Conservation (phyloP, 2,329 filamentous ascomycete species). For the Bipolaris bicolor region DNA sequence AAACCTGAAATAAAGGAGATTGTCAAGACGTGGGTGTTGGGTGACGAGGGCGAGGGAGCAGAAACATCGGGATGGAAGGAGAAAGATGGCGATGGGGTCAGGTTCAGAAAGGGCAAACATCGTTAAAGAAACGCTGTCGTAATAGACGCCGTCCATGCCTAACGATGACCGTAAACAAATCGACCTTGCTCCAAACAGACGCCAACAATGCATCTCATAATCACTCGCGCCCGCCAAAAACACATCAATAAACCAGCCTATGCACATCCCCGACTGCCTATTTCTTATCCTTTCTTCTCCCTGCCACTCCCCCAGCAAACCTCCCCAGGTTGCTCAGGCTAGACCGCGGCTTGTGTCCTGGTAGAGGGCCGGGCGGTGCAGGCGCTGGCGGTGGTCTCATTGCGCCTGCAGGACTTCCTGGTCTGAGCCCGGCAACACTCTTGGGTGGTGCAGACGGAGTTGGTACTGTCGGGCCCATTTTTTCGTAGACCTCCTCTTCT, state of each 20-base stretch:
- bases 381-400: slow-evolving; percentile 29
- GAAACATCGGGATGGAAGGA: slow-evolving; percentile 27
- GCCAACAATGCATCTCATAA: slow-evolving; percentile 34
- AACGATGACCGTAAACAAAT: slow-evolving; percentile 1
- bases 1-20: slow-evolving; percentile 71
- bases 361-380: slow-evolving; percentile 23
- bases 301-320: slow-evolving; percentile 52
- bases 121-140: slow-evolving; percentile 40
- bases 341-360: slow-evolving; percentile 46
- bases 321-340: slow-evolving; percentile 54
- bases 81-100: slow-evolving; percentile 40
- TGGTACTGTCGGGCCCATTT: slow-evolving; percentile 31
- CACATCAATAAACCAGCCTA: neutral
- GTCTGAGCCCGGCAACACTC: slow-evolving; percentile 23
- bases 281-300: slow-evolving; percentile 46
- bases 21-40: slow-evolving; percentile 71
- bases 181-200: slow-evolving; percentile 5
- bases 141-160: slow-evolving; percentile 14
- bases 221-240: slow-evolving; percentile 10
- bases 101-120: slow-evolving; percentile 54
- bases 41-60: slow-evolving; percentile 27
- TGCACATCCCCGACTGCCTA: slow-evolving; percentile 9
- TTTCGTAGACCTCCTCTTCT: slow-evolving; percentile 41
- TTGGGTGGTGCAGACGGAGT: slow-evolving; percentile 38
- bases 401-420: slow-evolving; percentile 31